Evolutionary conservation across 345 rosid species (phyloP), one percentile per base, ranked within the genome.

Genomic region (Luvunga scandens): DNA sequence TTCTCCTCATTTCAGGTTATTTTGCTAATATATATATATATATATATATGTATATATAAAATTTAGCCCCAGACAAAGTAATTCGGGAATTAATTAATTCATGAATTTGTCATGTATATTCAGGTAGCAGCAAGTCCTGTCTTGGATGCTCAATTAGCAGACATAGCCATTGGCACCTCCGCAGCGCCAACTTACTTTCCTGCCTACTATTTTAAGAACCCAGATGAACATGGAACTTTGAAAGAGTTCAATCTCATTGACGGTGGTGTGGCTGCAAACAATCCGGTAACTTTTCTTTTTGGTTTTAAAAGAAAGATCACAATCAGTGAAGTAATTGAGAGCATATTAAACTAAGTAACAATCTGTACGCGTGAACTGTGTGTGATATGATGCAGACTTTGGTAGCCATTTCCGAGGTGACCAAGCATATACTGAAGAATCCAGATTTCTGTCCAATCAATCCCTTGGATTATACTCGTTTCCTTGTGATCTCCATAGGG

Each of bases 141-240:
- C 30, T 53, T 90, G 38, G 87, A 92, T 79, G 97, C 90, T 59
- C 56, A 53, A 45, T 73, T 94, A 57, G 81, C 97, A 25, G 94
- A 94, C 73, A 90, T 94, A 72, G 88, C 95, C 81, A 66, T 92
- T 53, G 79, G 86, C 30, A 92, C 98, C 48, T 88, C 97, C 0
- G 89, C 97, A 65, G 94, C 98, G 66, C 97, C 97, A 59, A 94
- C 95, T 63, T 83, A 74, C 62, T 75, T 94, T 60, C 97, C 97
- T 30, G 78, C 90, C 59, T 77, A 88, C 81, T 84, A 85, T 69
- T 92, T 93, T 81, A 60, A 76, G 69, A 92, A 83, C 66, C 76
- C 82, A 80, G 88, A 88, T 55, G 69, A 76, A 28, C 61, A 81
- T 71, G 93, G 90, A 31, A 76, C 81, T 21, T 39, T 28, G 7